Base-by-base conservation (phyloP, 139 green algal species). In the Dunaliella primolecta region DNA sequence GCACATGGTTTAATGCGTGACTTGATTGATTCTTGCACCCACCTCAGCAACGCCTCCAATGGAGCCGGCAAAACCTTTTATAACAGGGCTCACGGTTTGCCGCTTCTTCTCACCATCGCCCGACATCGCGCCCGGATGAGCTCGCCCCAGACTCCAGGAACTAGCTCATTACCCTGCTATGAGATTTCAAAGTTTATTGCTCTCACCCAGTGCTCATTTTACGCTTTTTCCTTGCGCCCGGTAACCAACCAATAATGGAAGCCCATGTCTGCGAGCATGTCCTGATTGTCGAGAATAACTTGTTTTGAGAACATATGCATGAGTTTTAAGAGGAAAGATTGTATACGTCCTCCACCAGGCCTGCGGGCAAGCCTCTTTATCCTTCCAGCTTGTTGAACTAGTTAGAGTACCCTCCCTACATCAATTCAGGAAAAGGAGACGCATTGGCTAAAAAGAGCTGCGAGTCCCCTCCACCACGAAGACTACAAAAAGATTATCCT, bases 41-140 rank as follows among this genome's bases (percentile, higher is more conserved):
- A 84, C 80, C 80, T 99, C 96, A 33, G 97, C 90, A 29, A 96
- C 87, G n/a, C 96, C 96, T 36, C 96, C 96, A 32, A 98, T 87
- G 11, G 94, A 98, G 15, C 96, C 96, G 37, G 90, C 87, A 77
- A 93, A 92, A 75, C 90, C 90, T 72, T 91, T 93, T n/a, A 91
- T 20, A 2, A 87, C 81, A 0, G 90, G 85, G 78, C 86, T 90
- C 32, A 91, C 81, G 70, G 36, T 36, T 32, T 75, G 32, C 1
- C 31, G 33, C 7, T 32, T 38, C 3, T 81, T 82, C 15, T 80
- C 38, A 2, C 33, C 33, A 3, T 80, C 75, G n/a, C 33, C 75
- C 15, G 75, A 31, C 72, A 78, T 78, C 27, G 56, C n/a, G 56
- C 20, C 21, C 20, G 56, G 56, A n/a, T 20, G 20, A 23, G 21